phyloP scores from a whole-genome alignment of 2,329 filamentous ascomycete species.

The Aureobasidium namibiae region DNA sequence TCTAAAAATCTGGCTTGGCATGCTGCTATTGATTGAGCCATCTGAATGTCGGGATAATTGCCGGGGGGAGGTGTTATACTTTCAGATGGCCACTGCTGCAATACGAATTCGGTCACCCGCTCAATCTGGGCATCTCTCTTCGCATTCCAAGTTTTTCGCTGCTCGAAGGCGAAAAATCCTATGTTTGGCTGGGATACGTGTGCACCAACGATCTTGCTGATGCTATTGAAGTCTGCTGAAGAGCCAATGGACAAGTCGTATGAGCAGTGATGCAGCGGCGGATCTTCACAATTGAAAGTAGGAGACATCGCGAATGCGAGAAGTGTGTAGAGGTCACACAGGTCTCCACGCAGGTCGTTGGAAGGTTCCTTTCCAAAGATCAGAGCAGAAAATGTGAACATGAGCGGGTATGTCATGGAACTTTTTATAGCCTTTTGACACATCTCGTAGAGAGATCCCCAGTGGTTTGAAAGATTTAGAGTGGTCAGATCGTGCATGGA shows the following conservation, averaged over 20 bases:
- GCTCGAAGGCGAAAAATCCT: not conserved
- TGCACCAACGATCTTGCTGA: not conserved
- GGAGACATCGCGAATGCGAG: slow-evolving; percentile 7
- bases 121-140: not conserved
- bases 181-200: not conserved
- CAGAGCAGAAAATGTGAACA: slow-evolving; percentile 2
- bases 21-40: not conserved
- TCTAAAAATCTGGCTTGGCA: not conserved
- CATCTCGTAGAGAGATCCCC: not conserved
- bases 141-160: not conserved
- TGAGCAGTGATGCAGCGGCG: not conserved
- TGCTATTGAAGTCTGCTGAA: not conserved
- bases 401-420: not conserved
- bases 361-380: not conserved
- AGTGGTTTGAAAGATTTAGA: not conserved
- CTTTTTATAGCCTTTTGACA: not conserved
- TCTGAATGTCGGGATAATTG: not conserved
- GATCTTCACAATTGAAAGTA: not conserved
- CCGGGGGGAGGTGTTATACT: not conserved
- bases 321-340: not conserved
- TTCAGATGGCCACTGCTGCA: not conserved
- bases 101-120: not conserved
- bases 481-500: not conserved
- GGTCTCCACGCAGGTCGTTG: not conserved
- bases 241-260: not conserved